Conservation (phyloP, 2,329 filamentous ascomycete species). For the Sporothrix pallida region DNA sequence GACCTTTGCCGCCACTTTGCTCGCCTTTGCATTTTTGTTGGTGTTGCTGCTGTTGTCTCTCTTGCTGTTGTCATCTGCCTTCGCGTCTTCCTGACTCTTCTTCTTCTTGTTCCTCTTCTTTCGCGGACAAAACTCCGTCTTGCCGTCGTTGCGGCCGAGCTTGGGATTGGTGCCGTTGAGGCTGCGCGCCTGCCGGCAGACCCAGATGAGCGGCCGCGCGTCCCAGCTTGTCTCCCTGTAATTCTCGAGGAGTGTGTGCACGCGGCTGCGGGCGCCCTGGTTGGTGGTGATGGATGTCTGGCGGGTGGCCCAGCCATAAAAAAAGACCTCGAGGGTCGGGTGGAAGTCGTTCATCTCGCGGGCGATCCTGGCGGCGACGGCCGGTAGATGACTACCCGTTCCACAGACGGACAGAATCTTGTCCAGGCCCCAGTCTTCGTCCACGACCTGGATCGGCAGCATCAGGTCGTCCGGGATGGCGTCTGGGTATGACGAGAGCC, state of each 20-base stretch:
- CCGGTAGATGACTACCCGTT: slow-evolving; percentile 39
- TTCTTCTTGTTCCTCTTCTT: too few species aligned
- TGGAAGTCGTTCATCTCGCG: slow-evolving; percentile 45
- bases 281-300: slow-evolving; percentile 75
- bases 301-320: slow-evolving; percentile 70
- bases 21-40: too few species aligned
- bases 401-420: slow-evolving; percentile 47
- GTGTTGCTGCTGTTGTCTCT: too few species aligned
- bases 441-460: slow-evolving; percentile 65
- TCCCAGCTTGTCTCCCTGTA: slow-evolving; percentile 33
- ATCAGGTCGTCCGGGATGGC: slow-evolving; percentile 47
- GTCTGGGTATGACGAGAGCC: slow-evolving; percentile 47
- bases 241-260: slow-evolving; percentile 45
- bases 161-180: slow-evolving; percentile 36
- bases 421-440: slow-evolving; percentile 51
- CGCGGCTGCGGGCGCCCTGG: slow-evolving; percentile 67
- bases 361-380: slow-evolving; percentile 50
- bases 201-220: slow-evolving; percentile 33
- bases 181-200: slow-evolving; percentile 35
- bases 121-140: neutral
- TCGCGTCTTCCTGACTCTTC: too few species aligned
- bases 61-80: too few species aligned
- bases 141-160: neutral
- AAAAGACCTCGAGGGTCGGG: slow-evolving; percentile 70
- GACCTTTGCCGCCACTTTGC: too few species aligned